Conservation (phyloP, 345 rosid species). For the Gossypium herbaceum region DNA sequence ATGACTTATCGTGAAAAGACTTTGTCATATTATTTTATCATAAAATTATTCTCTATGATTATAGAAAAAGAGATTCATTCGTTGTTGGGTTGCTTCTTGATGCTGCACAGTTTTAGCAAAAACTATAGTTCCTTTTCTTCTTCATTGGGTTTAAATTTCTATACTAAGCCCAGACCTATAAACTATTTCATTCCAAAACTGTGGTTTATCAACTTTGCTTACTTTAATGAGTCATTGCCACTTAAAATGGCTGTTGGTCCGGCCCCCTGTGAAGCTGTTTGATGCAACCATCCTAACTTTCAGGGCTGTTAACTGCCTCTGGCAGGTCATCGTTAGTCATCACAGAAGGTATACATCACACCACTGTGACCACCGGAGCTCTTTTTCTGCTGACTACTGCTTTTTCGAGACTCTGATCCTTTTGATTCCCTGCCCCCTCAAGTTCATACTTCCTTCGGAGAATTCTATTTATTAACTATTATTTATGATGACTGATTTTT, state of each 20-base stretch:
- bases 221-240: too few relatives aligned
- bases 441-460: neutral
- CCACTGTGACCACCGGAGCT: neutral
- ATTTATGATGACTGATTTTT: constrained; percentile 12
- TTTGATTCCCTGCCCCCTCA: neutral
- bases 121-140: too few relatives aligned
- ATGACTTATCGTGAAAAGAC: neutral
- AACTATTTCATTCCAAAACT: too few relatives aligned
- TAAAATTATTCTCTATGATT: neutral
- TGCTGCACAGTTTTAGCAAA: neutral
- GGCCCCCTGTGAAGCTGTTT: too few relatives aligned
- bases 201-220: too few relatives aligned
- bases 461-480: neutral
- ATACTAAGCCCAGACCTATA: too few relatives aligned
- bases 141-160: too few relatives aligned
- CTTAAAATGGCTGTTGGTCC: too few relatives aligned
- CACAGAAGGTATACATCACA: neutral
- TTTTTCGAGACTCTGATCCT: neutral
- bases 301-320: too few relatives aligned
- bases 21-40: neutral
- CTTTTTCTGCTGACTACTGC: neutral
- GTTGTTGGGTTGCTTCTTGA: neutral
- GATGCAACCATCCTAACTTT: too few relatives aligned
- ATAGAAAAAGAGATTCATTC: neutral
- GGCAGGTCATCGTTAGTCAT: too few relatives aligned